Evolutionary conservation across 1,284 basidiomycete species (phyloP), one percentile per base, ranked within the genome.

Genomic region (Porphyrellus sp.): DNA sequence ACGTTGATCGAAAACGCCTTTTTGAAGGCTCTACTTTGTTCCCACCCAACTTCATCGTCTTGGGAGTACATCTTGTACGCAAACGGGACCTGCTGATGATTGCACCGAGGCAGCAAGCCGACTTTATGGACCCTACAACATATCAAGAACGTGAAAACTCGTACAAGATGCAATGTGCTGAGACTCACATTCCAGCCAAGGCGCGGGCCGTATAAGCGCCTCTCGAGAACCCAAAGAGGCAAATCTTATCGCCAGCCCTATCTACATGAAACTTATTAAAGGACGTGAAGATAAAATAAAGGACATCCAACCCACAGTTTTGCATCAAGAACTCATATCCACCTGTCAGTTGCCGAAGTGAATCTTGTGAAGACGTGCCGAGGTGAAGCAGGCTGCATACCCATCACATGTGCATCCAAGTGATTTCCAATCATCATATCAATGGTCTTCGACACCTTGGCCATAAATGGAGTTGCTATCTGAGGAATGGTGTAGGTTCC

Each of bases 11-110:
- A 83, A 57, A 85, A 86, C 0, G 83, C 75, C 46, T 77, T 77
- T 63, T 85, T 86, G 74, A 87, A 89, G 0, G 72, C 77, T 2
- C 71, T 77, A 35, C 77, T 78, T 59, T 81, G 79, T 20, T 59
- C 57, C 78, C 80, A 82, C 1, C 83, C 83, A 5, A 35, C 2
- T 0, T 73, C 66, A 48, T 80, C 78, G 16, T 77, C 71, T n/a
- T 68, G 61, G 11, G 74, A 77, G 68, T 78, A 86, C 81, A 87
- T 84, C 52, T 81, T 79, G 72, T 85, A 87, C 11, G 85, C 85
- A 57, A 86, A 86, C 0, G 80, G 78, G 18, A 86, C 75, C 63
- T 86, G 83, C 50, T 84, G 80, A 44, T 74, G 69, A 39, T 78
- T 78, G 58, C 63, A 67, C 11, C 63, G 59, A 13, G 76, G 76